phyloP scores from a whole-genome alignment of 352 stramenopile species.

The Phytophthora tentaculata region DNA sequence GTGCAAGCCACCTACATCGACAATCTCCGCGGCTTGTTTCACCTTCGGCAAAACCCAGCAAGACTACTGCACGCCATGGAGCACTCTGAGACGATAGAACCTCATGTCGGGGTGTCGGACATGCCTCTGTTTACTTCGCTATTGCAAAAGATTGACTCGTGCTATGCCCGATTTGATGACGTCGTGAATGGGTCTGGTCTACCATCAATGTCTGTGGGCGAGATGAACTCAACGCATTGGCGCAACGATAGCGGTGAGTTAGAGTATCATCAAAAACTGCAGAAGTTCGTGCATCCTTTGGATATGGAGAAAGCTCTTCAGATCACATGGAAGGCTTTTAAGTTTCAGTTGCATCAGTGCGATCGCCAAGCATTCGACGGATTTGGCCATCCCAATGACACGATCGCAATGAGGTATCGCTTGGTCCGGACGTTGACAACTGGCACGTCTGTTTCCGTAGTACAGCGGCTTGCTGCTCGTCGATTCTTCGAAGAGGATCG shows the following conservation, averaged over 20 bases:
- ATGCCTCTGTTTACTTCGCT: not conserved
- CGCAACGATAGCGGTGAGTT: conserved; percentile 3
- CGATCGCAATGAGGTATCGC: conserved; percentile 4
- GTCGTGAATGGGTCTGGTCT: conserved; percentile 3
- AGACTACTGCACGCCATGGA: not conserved
- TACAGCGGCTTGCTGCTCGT: conserved; percentile 3
- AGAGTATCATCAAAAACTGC: conserved; percentile 9
- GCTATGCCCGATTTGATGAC: conserved; percentile 1
- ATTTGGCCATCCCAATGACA: not conserved
- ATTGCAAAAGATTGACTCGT: not conserved
- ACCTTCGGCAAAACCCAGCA: not conserved
- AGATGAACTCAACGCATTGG: conserved; percentile 6
- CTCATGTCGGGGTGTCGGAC: not conserved
- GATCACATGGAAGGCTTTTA: not conserved
- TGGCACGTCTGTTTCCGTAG: not conserved
- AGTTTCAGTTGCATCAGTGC: not conserved
- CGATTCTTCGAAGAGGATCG: conserved; percentile 10
- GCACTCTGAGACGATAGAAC: not conserved
- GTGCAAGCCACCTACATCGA: not conserved
- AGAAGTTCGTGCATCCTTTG: conserved; percentile 6
- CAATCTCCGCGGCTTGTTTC: not conserved
- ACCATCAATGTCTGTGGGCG: not conserved
- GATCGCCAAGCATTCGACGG: conserved; percentile 8
- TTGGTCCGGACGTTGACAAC: not conserved
- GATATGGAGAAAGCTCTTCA: not conserved